Percentiles rank a stretch among this genome's conserved stretches.
These are phyloP conservation scores for Ustilago trichophora DNA, from an alignment of 1,284 basidiomycete genomes.

Conservation along the genomic window DNA sequence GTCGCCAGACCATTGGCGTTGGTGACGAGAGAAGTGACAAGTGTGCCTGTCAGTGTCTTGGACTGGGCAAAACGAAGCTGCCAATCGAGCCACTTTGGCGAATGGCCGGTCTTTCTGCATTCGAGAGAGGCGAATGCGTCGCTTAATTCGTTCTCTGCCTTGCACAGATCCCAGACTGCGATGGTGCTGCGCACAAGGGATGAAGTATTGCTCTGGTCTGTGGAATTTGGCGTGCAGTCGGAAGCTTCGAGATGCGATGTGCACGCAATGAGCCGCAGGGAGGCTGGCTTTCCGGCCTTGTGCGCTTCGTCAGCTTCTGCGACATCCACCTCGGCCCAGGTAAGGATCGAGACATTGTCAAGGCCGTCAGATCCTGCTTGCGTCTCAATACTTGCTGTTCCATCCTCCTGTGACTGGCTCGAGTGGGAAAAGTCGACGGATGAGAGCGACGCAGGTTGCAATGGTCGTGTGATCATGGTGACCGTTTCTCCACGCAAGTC, in stretches of 20 bases:
- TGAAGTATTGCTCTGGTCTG: not conserved
- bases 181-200: slow-evolving; percentile 20
- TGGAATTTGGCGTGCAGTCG: not conserved
- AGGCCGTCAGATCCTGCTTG: not conserved
- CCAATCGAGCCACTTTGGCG: slow-evolving; percentile 37
- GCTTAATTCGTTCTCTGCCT: slow-evolving; percentile 31
- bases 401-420: not conserved
- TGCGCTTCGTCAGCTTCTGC: not conserved
- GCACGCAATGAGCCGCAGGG: slow-evolving; percentile 18
- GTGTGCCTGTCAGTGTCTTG: slow-evolving; percentile 11
- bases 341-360: slow-evolving; percentile 5
- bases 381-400: not conserved
- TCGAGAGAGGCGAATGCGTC: slow-evolving; percentile 45
- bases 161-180: slow-evolving; percentile 30
- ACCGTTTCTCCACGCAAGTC: slow-evolving; percentile 23
- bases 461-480: slow-evolving; percentile 41
- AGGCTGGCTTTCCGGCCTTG: slow-evolving; percentile 1
- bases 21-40: slow-evolving; percentile 27
- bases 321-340: slow-evolving; percentile 26
- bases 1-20: slow-evolving; percentile 11
- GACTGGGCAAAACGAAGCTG: slow-evolving; percentile 18
- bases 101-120: slow-evolving; percentile 37
- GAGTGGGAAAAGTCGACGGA: not conserved
- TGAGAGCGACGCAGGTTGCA: slow-evolving; percentile 21
- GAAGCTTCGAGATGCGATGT: slow-evolving; percentile 9